Conservation (phyloP, 345 rosid genomes). For the Citrus inodora region DNA sequence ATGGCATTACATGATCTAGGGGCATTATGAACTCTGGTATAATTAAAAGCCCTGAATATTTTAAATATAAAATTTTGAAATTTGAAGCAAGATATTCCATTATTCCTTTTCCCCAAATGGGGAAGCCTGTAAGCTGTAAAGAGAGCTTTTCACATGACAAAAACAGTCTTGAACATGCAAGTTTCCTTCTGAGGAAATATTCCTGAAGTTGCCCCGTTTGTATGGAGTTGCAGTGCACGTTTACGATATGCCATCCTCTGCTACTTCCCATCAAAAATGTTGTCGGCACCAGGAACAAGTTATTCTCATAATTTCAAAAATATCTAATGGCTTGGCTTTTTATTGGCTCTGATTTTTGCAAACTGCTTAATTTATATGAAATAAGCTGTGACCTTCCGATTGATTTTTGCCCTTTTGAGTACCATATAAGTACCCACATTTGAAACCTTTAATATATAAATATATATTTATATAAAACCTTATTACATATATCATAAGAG, state of each 20-base stretch:
- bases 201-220: background rate
- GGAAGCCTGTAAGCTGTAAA: constrained; percentile 5
- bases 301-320: background rate
- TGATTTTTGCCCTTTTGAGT: too few species aligned
- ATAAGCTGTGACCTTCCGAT: too few species aligned
- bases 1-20: too few species aligned
- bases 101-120: background rate
- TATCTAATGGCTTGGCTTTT: background rate
- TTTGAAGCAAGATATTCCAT: constrained; percentile 10
- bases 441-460: too few species aligned
- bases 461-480: too few species aligned
- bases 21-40: too few species aligned
- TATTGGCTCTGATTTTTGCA: too few species aligned
- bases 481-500: too few species aligned
- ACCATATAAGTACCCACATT: too few species aligned
- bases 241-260: background rate
- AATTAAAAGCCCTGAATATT: too few species aligned
- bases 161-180: constrained; percentile 3
- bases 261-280: background rate
- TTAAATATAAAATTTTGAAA: background rate
- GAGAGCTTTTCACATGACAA: constrained; percentile 18
- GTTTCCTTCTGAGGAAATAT: background rate
- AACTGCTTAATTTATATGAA: too few species aligned
- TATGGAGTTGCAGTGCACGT: constrained; percentile 4
- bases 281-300: background rate